Base-by-base conservation (phyloP, 2,329 filamentous ascomycete genomes). In the Phoma herbarum region DNA sequence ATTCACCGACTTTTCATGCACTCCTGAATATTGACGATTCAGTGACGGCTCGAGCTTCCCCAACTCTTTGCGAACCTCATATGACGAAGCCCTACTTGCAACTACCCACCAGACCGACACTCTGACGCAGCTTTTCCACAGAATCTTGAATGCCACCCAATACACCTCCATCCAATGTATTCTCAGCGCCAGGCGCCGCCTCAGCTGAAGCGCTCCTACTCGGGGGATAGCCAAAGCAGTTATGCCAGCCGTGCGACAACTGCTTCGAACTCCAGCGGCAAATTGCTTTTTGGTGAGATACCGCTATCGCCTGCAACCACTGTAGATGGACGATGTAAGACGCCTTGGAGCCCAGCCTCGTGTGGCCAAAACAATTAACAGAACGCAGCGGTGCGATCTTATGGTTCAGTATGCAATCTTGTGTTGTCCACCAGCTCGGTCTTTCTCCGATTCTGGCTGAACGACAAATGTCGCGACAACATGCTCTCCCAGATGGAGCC, bases 251-350 rank as follows among this genome's bases (percentile, higher is more conserved):
- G 64, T 55, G 70, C 72, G 29, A 77, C 75, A 16, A 73, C 71
- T n/a, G 68, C 69, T 47, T 77, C 73, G 61, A 73, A 71, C 51
- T 62, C 74, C 42, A 77, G 73, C 65, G 77, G 74, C 16, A 77
- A 72, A 74, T 70, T 81, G 54, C 69, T 83, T 60, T 83, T 83
- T 73, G 81, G 81, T 60, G 81, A 83, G 65, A 82, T 83, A 57
- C 79, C 81, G 60, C 74, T 76, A 58, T 78, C 76, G 44, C 78
- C 79, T 62, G 73, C 72, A 54, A 75, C 73, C 18, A 75, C 70
- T 2, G 65, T 71, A 42, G 71, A 73, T 61, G 73, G 72, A 62
- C 63, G 71, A 75, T 76, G 75, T 76, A 72, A 76, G 73, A 65
- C 49, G 33, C 42, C 52, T 31, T 45, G 42, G 55, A 52, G 45